These are phyloP conservation scores for Monosporascus sp. DNA, from an alignment of 2,329 filamentous ascomycete genomes.

Conservation along the genomic window DNA sequence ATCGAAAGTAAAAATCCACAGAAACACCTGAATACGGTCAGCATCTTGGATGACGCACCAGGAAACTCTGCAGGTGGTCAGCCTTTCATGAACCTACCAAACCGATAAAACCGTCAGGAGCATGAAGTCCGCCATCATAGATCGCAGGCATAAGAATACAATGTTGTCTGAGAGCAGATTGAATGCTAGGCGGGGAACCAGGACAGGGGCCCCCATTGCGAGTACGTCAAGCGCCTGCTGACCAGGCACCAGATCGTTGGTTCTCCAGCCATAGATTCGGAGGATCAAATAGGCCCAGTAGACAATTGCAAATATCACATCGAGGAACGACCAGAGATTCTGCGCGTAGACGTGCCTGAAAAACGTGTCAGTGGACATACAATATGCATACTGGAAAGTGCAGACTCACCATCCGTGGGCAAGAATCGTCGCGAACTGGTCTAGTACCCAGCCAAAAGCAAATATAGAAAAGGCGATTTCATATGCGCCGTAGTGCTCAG, in stretches of 20 bases:
- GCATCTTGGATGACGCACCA: conserved; percentile 1
- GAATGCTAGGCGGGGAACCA: conserved; percentile 75
- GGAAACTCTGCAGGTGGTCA: background rate
- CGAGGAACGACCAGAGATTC: conserved; percentile 83
- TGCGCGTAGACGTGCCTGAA: conserved; percentile 75
- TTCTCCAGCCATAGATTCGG: conserved; percentile 58
- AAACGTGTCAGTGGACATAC: conserved; percentile 2
- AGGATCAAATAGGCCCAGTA: conserved; percentile 64
- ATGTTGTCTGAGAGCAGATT: conserved; percentile 80
- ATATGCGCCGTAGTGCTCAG: conserved; percentile 46
- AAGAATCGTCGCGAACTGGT: conserved; percentile 70
- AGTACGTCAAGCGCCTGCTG: conserved; percentile 72
- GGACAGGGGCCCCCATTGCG: conserved; percentile 71
- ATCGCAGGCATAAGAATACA: conserved; percentile 72
- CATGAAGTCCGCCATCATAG: conserved; percentile 85
- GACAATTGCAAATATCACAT: conserved; percentile 70
- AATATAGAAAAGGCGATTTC: conserved; percentile 70
- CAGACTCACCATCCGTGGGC: conserved; percentile 59
- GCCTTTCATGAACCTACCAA: conserved; percentile 41
- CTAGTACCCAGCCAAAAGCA: conserved; percentile 71
- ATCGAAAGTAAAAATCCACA: conserved; percentile 74
- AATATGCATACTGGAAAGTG: background rate
- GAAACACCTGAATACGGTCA: conserved; percentile 51
- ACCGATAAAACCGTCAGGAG: conserved; percentile 66
- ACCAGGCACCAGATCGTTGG: conserved; percentile 39